phyloP scores from a whole-genome alignment of 148 eudicot genomes.

The Agrostemma githago region DNA sequence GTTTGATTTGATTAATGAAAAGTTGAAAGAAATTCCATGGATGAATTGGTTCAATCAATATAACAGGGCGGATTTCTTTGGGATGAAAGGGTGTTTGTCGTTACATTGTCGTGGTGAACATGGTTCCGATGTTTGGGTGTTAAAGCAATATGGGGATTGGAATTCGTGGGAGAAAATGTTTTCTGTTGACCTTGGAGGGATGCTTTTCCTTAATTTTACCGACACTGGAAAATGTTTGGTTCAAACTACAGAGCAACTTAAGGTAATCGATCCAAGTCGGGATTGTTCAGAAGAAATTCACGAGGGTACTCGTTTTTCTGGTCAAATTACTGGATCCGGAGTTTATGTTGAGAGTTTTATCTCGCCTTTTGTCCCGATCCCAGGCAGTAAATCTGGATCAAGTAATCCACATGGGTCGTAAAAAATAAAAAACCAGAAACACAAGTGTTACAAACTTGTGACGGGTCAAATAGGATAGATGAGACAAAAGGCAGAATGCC shows the following conservation, averaged over 20 bases:
- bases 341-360: conserved; percentile 19
- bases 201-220: conserved; percentile 9
- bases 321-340: conserved; percentile 3
- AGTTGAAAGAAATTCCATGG: conserved; percentile 16
- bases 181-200: conserved; percentile 9
- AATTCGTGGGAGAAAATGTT: conserved; percentile 25
- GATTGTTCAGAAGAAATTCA: not conserved
- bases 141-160: conserved; percentile 10
- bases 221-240: conserved; percentile 16
- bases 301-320: conserved; percentile 1
- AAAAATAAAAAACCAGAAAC: no score
- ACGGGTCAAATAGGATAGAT: no score
- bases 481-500: not conserved
- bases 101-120: conserved; percentile 16
- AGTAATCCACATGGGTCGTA: not conserved
- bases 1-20: conserved; percentile 17
- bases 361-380: conserved; percentile 15
- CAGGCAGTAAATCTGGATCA: not conserved
- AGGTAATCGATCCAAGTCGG: conserved; percentile 14
- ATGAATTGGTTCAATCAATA: conserved; percentile 13
- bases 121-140: conserved; percentile 15
- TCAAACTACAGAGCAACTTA: not conserved
- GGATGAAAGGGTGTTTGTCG: conserved; percentile 23
- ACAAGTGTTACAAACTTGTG: no score
- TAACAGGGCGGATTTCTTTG: conserved; percentile 8